These are phyloP conservation scores for Penicillium sp. DNA, from an alignment of 2,329 filamentous ascomycete genomes.

Conservation along the genomic window DNA sequence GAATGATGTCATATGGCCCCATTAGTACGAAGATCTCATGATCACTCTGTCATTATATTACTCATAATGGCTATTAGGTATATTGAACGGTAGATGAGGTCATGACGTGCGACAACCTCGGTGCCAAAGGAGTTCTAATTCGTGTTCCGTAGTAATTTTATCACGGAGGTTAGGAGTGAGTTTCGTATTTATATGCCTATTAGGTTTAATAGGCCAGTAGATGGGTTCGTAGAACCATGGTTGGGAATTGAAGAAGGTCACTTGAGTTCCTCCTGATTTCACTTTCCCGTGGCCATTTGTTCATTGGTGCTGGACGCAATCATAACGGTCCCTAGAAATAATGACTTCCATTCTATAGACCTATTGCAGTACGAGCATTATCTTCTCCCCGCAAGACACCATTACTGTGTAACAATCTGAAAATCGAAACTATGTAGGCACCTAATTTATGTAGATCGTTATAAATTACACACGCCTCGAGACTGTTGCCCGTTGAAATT, in stretches of 20 bases:
- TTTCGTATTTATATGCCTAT: neutral
- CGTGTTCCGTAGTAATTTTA: neutral
- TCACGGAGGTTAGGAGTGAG: neutral
- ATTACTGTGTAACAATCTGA: too few species aligned
- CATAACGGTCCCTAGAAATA: too few species aligned
- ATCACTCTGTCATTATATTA: neutral
- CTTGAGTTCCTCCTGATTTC: neutral
- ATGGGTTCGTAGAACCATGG: neutral
- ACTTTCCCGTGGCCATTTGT: neutral
- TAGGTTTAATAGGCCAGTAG: neutral
- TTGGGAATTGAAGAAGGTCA: neutral
- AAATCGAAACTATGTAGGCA: too few species aligned
- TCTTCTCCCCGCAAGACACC: too few species aligned
- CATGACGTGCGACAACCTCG: neutral
- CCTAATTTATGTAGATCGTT: too few species aligned
- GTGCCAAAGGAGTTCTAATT: neutral
- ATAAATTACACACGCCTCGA: too few species aligned
- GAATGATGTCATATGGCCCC: neutral
- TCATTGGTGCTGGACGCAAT: too few species aligned
- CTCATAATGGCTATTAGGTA: neutral
- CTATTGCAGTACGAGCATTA: too few species aligned
- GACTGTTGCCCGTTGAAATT: too few species aligned
- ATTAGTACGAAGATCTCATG: neutral
- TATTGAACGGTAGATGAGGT: neutral
- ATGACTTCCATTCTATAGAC: too few species aligned